Conservation (phyloP, 2,329 filamentous ascomycete species). For the Cladosporium sp. region DNA sequence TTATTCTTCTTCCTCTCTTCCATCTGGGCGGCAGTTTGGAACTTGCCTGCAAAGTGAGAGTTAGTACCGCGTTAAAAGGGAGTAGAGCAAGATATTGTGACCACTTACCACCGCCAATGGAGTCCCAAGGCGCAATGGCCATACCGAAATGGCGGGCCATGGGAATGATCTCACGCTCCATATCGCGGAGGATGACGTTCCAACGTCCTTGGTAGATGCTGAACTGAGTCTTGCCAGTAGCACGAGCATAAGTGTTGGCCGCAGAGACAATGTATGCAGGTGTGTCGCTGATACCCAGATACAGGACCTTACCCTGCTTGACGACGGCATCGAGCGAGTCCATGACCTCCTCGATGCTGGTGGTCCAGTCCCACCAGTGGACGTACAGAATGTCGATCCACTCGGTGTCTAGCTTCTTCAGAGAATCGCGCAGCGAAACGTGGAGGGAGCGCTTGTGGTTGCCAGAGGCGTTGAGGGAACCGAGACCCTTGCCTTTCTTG, state of each 20-base stretch:
- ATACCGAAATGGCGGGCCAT: slow-evolving; percentile 57
- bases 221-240: slow-evolving; percentile 67
- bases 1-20: slow-evolving; percentile 40
- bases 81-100: background rate
- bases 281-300: slow-evolving; percentile 42
- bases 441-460: slow-evolving; percentile 61
- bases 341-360: slow-evolving; percentile 64
- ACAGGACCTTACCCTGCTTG: slow-evolving; percentile 39
- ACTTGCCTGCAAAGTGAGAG: slow-evolving; percentile 28
- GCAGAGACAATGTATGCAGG: slow-evolving; percentile 37
- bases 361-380: slow-evolving; percentile 61
- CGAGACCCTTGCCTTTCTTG: slow-evolving; percentile 14
- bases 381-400: slow-evolving; percentile 59
- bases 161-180: slow-evolving; percentile 45
- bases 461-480: slow-evolving; percentile 49
- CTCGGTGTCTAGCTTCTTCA: slow-evolving; percentile 57
- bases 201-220: slow-evolving; percentile 65
- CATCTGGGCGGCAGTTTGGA: slow-evolving; percentile 42
- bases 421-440: slow-evolving; percentile 39
- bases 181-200: slow-evolving; percentile 57
- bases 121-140: slow-evolving; percentile 54
- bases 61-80: background rate
- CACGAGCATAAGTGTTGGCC: slow-evolving; percentile 52
- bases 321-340: slow-evolving; percentile 49
- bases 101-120: slow-evolving; percentile 16